Conservation (phyloP, 2,329 filamentous ascomycete genomes). For the Stachybotrys chartarum region DNA sequence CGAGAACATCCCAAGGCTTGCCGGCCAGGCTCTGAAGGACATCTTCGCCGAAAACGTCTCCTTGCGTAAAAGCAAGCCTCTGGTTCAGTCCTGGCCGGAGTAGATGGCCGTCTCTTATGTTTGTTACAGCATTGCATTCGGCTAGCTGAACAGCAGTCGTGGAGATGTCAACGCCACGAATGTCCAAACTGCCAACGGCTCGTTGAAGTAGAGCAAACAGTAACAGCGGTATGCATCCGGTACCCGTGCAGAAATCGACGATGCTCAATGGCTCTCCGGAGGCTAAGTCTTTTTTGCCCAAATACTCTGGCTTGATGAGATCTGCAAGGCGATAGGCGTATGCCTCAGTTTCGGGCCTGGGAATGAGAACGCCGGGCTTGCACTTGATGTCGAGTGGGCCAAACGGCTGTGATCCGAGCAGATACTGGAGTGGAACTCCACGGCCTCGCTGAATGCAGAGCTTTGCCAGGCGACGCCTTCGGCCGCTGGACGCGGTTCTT, state of each 20-base stretch:
- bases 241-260: conserved; percentile 84
- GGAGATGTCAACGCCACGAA: conserved; percentile 72
- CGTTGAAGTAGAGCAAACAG: conserved; percentile 55
- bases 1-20: conserved; percentile 54
- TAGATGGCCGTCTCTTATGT: conserved; percentile 24
- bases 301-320: conserved; percentile 24
- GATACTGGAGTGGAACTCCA: conserved; percentile 80
- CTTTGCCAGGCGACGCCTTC: conserved; percentile 19
- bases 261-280: conserved; percentile 42
- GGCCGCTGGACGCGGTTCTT: conserved; percentile 8
- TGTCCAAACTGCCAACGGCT: conserved; percentile 32
- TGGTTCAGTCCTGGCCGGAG: conserved; percentile 8
- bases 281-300: conserved; percentile 6
- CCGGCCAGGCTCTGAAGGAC: conserved; percentile 19
- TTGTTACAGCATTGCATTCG: conserved; percentile 51
- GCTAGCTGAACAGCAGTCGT: conserved; percentile 58
- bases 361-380: conserved; percentile 73
- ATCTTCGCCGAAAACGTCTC: conserved; percentile 40
- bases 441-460: conserved; percentile 43
- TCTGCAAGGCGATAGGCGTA: conserved; percentile 52
- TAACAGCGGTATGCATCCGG: conserved; percentile 80
- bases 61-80: conserved; percentile 35
- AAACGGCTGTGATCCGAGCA: conserved; percentile 84
- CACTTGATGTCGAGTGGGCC: conserved; percentile 75
- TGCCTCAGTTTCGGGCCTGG: conserved; percentile 69